Evolutionary conservation across 192 early-diverging fungal genomes (phyloP), one percentile per base, ranked within the genome.

Genomic region (Tieghemiomyces parasiticus): DNA sequence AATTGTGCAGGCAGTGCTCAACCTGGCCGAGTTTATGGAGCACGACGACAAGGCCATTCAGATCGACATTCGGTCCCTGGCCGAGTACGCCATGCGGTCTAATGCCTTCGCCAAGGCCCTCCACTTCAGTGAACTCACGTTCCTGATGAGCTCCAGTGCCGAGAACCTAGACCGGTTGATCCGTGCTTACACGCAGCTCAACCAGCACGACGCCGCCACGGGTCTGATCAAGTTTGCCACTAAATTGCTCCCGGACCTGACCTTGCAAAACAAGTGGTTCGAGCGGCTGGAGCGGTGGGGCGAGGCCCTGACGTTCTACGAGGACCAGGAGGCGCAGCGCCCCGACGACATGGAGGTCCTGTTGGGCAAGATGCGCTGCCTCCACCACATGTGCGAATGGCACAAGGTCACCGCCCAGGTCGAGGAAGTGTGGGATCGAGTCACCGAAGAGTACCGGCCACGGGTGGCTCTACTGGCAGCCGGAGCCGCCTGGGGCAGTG

Each of bases 1-100:
- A 61, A 89, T 97, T 42, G 74, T 91, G 64, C 89, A 92, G 64
- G 86, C 81, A 0, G 74, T 99, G 24, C 77, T 99, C 35, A 92
- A 94, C 52, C 78, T 99, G 32, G 93, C 94, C 4, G 95, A 94
- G 67, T 95, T 92, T 58, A 99, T 99, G 95, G 95, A 99, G 74
- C 91, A 92, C 59, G 92, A 99, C 63, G 89, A 95, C 65, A 93
- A 93, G 63, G 80, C 91, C 9, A 73, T 95, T 12, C 92, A 93
- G 0, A 97, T 97, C 60, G 91, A 94, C 58, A 89, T 95, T 48
- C 76, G 86, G 29, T 87, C 86, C 3, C 72, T 99, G 25, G 92
- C 90, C 14, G 73, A 78, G 28, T 97, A 90, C 61, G 95, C 95
- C 3, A 78, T 84, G 56, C 88, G 87, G 58, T 96, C 92, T 61